phyloP scores from a whole-genome alignment of 257 asterid genomes.

The Solanum bulbocastanum region DNA sequence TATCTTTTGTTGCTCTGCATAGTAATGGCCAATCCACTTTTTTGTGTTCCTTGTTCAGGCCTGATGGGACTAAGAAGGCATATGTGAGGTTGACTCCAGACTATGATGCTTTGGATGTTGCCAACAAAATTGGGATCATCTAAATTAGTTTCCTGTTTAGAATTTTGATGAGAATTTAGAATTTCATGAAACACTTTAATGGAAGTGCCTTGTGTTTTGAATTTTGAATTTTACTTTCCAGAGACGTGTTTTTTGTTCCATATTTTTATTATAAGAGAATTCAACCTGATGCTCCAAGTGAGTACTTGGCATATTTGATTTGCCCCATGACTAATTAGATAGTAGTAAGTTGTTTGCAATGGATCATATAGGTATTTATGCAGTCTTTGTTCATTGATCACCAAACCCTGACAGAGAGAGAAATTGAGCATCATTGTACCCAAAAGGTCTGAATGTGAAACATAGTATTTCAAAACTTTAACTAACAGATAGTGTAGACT shows the following conservation, averaged over 20 bases:
- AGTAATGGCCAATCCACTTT: background rate
- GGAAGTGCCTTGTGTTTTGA: background rate
- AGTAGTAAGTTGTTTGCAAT: background rate
- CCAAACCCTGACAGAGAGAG: no score
- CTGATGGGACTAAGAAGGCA: constrained; percentile 48
- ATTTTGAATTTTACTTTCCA: background rate
- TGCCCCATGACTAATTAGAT: background rate
- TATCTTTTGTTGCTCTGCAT: background rate
- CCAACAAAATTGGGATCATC: constrained; percentile 55
- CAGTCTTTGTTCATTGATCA: background rate
- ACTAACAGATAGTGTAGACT: constrained; percentile 23
- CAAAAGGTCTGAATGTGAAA: no score
- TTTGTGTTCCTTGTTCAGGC: constrained; percentile 22
- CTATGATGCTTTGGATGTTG: constrained; percentile 51
- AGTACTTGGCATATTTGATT: background rate
- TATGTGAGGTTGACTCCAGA: constrained; percentile 55
- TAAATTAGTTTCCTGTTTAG: constrained; percentile 15
- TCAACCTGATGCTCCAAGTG: background rate
- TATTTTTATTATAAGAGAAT: background rate
- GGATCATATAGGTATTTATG: no score
- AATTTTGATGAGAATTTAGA: background rate
- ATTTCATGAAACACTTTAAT: background rate
- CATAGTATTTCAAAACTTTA: background rate
- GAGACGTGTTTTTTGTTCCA: background rate
- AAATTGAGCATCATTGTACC: no score